These are phyloP conservation scores for Scutellaria baicalensis DNA, from an alignment of 257 asterid genomes.

Conservation along the genomic window DNA sequence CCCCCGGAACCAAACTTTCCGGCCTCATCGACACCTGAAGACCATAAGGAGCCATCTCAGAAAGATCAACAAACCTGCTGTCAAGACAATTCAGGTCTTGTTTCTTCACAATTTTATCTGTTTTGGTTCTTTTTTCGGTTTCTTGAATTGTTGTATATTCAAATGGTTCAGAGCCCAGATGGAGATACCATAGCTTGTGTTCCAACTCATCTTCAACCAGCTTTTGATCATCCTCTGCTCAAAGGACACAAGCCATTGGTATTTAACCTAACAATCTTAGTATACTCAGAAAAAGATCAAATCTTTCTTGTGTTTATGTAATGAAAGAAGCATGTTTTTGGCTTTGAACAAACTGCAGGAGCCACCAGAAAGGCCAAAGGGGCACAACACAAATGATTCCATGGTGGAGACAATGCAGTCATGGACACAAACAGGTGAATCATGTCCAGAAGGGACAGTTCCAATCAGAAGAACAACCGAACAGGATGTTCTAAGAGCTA, in stretches of 20 bases:
- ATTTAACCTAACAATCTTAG: not conserved
- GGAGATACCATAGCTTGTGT: slow-evolving; percentile 86
- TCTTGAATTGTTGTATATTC: not conserved
- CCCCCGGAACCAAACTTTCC: slow-evolving; percentile 48
- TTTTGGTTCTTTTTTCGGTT: not conserved
- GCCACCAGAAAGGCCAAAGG: slow-evolving; percentile 80
- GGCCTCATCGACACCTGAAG: slow-evolving; percentile 38
- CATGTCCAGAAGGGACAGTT: slow-evolving; percentile 69
- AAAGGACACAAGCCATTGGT: slow-evolving; percentile 93
- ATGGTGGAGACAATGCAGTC: slow-evolving; percentile 32
- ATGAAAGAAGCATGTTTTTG: too few relatives aligned
- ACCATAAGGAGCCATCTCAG: slow-evolving; percentile 46
- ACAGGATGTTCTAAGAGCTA: slow-evolving; percentile 61
- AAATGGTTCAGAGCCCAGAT: slow-evolving; percentile 61
- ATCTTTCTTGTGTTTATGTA: not conserved
- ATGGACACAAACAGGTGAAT: slow-evolving; percentile 63
- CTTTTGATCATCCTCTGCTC: slow-evolving; percentile 87
- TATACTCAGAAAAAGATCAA: not conserved
- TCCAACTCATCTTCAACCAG: slow-evolving; percentile 84
- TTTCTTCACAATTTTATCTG: not conserved
- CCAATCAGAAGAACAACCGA: slow-evolving; percentile 80
- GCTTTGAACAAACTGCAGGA: slow-evolving; percentile 60
- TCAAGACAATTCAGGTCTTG: slow-evolving; percentile 68
- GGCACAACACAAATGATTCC: slow-evolving; percentile 26
- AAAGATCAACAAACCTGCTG: slow-evolving; percentile 74